Evolutionary conservation across 331 rosid genomes (phyloP).

Genomic region (Malus hybrid): DNA sequence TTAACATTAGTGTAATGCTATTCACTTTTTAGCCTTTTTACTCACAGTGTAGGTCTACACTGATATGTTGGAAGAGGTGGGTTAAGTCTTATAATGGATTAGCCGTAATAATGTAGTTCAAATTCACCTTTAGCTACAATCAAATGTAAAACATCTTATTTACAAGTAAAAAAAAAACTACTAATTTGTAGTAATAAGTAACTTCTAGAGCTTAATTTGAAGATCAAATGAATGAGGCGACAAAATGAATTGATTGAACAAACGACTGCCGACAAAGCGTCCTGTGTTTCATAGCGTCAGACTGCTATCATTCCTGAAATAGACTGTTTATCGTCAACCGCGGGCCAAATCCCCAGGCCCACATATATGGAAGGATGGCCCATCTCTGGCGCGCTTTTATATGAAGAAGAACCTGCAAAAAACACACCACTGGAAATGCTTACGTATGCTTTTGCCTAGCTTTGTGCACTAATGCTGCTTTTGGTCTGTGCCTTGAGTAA

Average conservation of each 20-base stretch:
- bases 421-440: neutral
- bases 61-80: too few relatives aligned
- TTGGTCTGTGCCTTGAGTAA: constrained; percentile 32
- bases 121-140: accelerated
- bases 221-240: neutral
- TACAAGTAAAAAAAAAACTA: too few relatives aligned
- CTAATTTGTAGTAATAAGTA: too few relatives aligned
- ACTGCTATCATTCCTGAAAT: neutral
- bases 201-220: too few relatives aligned
- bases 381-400: neutral
- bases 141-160: accelerated
- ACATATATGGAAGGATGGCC: neutral
- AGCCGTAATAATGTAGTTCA: too few relatives aligned
- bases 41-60: too few relatives aligned
- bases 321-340: neutral
- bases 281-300: neutral
- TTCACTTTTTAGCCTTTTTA: too few relatives aligned
- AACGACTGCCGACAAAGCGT: neutral
- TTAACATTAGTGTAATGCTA: too few relatives aligned
- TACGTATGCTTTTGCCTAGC: neutral
- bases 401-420: neutral
- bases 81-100: too few relatives aligned
- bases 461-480: neutral
- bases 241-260: neutral
- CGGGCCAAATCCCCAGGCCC: neutral